Evolutionary conservation across 2,329 filamentous ascomycete genomes (phyloP).

Genomic region (Knufia fluminis): DNA sequence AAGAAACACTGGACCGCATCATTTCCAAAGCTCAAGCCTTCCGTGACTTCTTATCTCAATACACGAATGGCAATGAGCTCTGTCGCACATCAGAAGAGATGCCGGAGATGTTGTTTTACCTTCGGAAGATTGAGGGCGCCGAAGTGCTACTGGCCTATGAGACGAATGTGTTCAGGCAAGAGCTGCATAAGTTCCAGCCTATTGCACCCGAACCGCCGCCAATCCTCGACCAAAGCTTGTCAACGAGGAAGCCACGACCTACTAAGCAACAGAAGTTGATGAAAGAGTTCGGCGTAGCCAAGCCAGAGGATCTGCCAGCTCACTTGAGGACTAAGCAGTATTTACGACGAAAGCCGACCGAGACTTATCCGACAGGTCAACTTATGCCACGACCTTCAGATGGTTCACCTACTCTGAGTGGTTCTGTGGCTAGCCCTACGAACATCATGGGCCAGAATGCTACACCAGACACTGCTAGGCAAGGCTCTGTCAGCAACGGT

Average conservation of each 20-base stretch:
- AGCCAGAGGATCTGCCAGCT: constrained; percentile 81
- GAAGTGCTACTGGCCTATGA: constrained; percentile 86
- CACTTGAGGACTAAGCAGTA: constrained; percentile 71
- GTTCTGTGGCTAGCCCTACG: constrained; percentile 24
- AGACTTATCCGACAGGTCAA: constrained; percentile 17
- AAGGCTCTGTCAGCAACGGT: constrained; percentile 26
- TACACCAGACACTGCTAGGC: constrained; percentile 25
- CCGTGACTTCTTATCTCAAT: constrained; percentile 68
- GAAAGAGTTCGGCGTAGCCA: constrained; percentile 75
- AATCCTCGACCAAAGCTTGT: constrained; percentile 75
- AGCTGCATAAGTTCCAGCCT: constrained; percentile 88
- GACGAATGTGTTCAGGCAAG: constrained; percentile 96
- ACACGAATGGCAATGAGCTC: constrained; percentile 60
- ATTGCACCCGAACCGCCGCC: constrained; percentile 80
- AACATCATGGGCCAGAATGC: constrained; percentile 19
- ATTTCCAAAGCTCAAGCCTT: constrained; percentile 78
- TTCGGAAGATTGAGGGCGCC: constrained; percentile 93
- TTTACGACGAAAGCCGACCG: constrained; percentile 61
- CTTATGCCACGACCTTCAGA: constrained; percentile 17
- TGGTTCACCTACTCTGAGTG: constrained; percentile 21
- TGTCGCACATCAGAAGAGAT: constrained; percentile 77
- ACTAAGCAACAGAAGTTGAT: constrained; percentile 96
- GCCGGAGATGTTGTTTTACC: constrained; percentile 83
- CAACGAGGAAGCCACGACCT: constrained; percentile 87
- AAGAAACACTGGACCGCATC: constrained; percentile 75